Evolutionary conservation across 345 rosid genomes (phyloP).

Genomic region (Sonneratia caseolaris): DNA sequence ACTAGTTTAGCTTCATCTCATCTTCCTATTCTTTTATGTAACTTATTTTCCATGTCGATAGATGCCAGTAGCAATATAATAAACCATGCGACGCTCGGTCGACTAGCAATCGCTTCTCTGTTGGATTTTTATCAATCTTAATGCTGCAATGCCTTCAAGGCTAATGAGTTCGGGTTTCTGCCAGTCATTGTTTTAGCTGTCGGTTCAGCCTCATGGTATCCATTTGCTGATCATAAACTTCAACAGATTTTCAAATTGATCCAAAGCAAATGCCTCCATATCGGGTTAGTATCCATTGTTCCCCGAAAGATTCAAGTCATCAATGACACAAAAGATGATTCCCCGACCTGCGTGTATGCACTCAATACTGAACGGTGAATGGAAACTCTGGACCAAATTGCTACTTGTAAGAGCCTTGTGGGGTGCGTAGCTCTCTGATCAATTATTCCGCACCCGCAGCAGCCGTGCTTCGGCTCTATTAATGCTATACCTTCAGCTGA

Average conservation of each 20-base stretch:
- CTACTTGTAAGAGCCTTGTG: not conserved
- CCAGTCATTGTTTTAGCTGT: too few species aligned
- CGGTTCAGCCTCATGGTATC: too few species aligned
- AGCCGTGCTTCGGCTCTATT: too few species aligned
- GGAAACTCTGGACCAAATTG: not conserved
- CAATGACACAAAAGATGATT: too few species aligned
- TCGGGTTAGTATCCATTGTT: too few species aligned
- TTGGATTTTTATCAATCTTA: not conserved
- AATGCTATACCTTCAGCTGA: too few species aligned
- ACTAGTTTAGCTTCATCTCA: slow-evolving; percentile 15
- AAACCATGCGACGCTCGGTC: not conserved
- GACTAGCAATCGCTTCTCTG: not conserved
- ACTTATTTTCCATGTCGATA: not conserved
- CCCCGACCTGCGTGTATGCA: too few species aligned
- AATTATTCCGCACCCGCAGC: too few species aligned
- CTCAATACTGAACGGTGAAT: not conserved
- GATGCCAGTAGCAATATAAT: not conserved
- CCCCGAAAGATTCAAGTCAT: not conserved
- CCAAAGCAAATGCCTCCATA: not conserved
- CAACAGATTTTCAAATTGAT: not conserved
- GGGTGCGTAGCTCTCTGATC: not conserved
- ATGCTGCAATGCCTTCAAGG: not conserved
- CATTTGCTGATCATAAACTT: too few species aligned
- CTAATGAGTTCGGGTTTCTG: too few species aligned
- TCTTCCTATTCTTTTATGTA: not conserved